A percentile compares a stretch with the other conserved stretches of the same genome.
These are phyloP conservation scores for Rhizopus delemar DNA, from an alignment of 371 early-diverging fungal species.

Conservation along the genomic window DNA sequence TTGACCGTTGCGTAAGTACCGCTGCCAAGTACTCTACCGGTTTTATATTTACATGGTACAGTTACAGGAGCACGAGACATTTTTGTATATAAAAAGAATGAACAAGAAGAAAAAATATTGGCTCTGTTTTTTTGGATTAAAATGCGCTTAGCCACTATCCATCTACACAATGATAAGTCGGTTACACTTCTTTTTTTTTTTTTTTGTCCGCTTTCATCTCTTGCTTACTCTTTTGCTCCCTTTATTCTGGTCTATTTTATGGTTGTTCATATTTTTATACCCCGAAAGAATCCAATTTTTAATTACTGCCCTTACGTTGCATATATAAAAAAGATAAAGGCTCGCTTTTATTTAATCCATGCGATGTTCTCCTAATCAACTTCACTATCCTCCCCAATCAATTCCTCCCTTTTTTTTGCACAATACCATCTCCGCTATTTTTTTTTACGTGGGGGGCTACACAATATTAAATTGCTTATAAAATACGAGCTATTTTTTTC, in stretches of 20 bases:
- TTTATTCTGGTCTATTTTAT: too few species aligned
- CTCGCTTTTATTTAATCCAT: too few species aligned
- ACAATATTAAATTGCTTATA: background rate
- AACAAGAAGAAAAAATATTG: background rate
- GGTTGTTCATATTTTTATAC: too few species aligned
- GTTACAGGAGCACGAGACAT: slow-evolving; percentile 35
- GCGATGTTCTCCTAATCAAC: background rate
- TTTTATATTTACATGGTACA: slow-evolving; percentile 71
- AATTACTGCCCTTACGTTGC: too few species aligned
- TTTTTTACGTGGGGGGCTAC: background rate
- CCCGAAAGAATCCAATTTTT: too few species aligned
- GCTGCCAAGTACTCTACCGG: slow-evolving; percentile 66
- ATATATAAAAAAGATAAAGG: too few species aligned
- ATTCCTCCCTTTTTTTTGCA: background rate
- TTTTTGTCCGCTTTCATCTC: too few species aligned
- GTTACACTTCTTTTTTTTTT: too few species aligned
- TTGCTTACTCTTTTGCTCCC: too few species aligned
- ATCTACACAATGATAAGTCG: too few species aligned
- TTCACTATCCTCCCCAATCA: background rate
- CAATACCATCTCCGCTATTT: background rate
- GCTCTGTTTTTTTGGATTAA: too few species aligned
- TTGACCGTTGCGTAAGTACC: slow-evolving; percentile 75
- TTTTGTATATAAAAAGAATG: background rate
- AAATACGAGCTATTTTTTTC: background rate
- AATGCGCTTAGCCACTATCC: too few species aligned